Conservation (phyloP, 306 rosid genomes). For the Trifolium repens region DNA sequence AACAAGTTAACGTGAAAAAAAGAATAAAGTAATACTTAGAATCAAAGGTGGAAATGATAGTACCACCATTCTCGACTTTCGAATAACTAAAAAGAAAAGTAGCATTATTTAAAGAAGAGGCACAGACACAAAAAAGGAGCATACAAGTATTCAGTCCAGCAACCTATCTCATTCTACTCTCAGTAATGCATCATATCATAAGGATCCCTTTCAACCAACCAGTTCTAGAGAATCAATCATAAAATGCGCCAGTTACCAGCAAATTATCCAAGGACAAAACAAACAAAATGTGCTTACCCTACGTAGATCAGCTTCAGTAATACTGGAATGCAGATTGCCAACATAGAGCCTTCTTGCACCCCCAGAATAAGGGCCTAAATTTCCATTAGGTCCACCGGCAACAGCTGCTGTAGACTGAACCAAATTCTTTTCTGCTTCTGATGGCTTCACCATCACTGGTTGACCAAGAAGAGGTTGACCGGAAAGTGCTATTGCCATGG, state of each 20-base stretch:
- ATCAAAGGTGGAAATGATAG: conserved; percentile 6
- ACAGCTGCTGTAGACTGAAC: conserved; percentile 81
- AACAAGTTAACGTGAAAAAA: conserved; percentile 18
- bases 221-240: conserved; percentile 29
- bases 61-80: not conserved
- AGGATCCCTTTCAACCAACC: conserved; percentile 27
- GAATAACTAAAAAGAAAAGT: conserved; percentile 1
- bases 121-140: not conserved
- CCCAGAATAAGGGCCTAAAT: conserved; percentile 86
- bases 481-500: conserved; percentile 98
- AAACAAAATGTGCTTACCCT: conserved; percentile 54
- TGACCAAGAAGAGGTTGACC: conserved; percentile 89
- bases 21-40: conserved; percentile 28
- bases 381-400: conserved; percentile 61
- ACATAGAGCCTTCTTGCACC: conserved; percentile 96
- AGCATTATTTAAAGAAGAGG: not conserved
- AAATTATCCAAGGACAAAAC: conserved; percentile 20
- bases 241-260: conserved; percentile 32
- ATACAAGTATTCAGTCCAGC: conserved; percentile 17
- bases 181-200: conserved; percentile 20
- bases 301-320: conserved; percentile 90
- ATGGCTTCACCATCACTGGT: conserved; percentile 99
- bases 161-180: conserved; percentile 15
- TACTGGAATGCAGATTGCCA: conserved; percentile 86
- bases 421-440: conserved; percentile 98